Evolutionary conservation across 108 stramenopile genomes (phyloP).

Genomic region (Aurantiochytrium sp.): DNA sequence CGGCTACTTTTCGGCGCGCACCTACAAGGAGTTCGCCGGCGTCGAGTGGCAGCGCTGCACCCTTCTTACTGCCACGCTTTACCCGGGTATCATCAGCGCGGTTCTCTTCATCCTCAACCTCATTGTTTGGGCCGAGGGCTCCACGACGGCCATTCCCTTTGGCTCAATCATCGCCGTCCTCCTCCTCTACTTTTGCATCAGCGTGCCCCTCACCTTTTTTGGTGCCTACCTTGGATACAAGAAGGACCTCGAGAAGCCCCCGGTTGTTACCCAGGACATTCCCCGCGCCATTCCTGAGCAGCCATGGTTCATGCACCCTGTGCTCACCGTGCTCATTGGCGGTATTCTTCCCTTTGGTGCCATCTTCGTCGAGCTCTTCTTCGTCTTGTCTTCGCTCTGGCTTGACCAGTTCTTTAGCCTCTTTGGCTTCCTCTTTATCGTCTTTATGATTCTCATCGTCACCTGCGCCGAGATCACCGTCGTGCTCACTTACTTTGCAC

Average conservation of each 20-base stretch:
- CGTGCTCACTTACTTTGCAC: conserved; percentile 95
- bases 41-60: conserved; percentile 89
- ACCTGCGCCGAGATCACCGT: conserved; percentile 95
- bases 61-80: conserved; percentile 70
- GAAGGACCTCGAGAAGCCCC: conserved; percentile 53
- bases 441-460: conserved; percentile 82
- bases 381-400: conserved; percentile 89
- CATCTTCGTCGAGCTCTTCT: conserved; percentile 93
- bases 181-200: conserved; percentile 94
- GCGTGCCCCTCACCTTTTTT: conserved; percentile 90
- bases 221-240: conserved; percentile 99
- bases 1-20: conserved; percentile 72
- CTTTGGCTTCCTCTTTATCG: conserved; percentile 91
- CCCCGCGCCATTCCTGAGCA: conserved; percentile 77
- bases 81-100: conserved; percentile 75
- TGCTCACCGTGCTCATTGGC: conserved; percentile 76
- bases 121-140: conserved; percentile 71
- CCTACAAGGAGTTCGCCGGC: conserved; percentile 90
- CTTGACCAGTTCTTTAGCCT: conserved; percentile 96
- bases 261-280: conserved; percentile 68
- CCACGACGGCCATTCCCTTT: conserved; percentile 86
- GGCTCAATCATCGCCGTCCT: conserved; percentile 79
- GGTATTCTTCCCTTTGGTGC: conserved; percentile 95
- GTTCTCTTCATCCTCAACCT: conserved; percentile 77
- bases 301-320: conserved; percentile 78